Evolutionary conservation across 1,284 basidiomycete species (phyloP), one percentile per base, ranked within the genome.

Genomic region (Vanrija sp.): DNA sequence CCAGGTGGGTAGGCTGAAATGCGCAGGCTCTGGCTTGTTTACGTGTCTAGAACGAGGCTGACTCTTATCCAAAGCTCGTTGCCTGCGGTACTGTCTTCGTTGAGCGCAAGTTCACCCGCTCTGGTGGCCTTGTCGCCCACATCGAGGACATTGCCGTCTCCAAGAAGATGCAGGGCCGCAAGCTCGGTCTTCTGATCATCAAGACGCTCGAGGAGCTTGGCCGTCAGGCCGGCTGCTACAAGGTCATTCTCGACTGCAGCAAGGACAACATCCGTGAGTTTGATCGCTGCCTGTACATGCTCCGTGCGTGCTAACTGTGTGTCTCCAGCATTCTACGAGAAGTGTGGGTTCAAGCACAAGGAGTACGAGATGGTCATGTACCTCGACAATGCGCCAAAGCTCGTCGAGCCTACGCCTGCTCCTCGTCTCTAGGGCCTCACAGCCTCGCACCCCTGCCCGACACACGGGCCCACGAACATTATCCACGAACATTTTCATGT

Each of bases 131-230:
- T 53, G 89, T 91, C 9, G 95, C 92, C 0, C 95, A 98, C 71
- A 95, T 98, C 59, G 95, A 98, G 77, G 95, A 98, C 71, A 97
- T 98, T 61, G 92, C 91, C 2, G 94, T 98, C 4, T 86, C 89
- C 75, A 85, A 86, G 75, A 79, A 77, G 42, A 84, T 88, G 76
- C 93, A 97, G 79, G 95, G 95, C 38, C 89, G 88, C 78, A 72
- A 69, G 67, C 81, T 98, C 27, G 95, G 95, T 0, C 78, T 90
- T 75, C 81, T 85, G 61, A 81, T 98, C 64, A 95, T 98, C 69
- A 82, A 89, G 62, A 85, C 87, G 5, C 80, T 98, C 63, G 88
- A 87, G 16, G 78, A 80, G 59, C 84, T 94, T 71, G 86, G 87
- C 64, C 84, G 91, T 80, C 79, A 74, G 59, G 77, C 79, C 58